Conservation (phyloP, 805 yeast species). For the Myxozyma nipponensis region DNA sequence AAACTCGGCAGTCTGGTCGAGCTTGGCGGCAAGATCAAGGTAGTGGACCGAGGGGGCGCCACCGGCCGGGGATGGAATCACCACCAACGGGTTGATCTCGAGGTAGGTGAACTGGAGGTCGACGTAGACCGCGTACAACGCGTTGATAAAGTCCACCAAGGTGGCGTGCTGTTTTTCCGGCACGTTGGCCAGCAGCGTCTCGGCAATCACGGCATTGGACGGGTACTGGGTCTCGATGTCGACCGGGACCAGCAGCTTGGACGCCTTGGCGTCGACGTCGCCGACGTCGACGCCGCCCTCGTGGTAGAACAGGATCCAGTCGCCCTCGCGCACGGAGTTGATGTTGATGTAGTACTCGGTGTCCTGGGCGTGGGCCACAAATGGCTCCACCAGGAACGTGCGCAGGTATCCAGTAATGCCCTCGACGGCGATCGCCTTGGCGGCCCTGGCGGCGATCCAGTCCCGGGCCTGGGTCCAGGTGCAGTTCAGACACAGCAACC, state of each 20-base stretch:
- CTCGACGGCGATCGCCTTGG: constrained; percentile 41
- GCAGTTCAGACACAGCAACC: constrained; percentile 43
- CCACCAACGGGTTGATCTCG: constrained; percentile 47
- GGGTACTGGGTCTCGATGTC: constrained; percentile 43
- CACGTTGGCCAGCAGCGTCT: constrained; percentile 39
- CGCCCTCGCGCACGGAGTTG: constrained; percentile 48
- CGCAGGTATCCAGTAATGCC: constrained; percentile 40
- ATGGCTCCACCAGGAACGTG: constrained; percentile 46
- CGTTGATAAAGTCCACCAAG: constrained; percentile 44
- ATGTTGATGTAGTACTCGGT: constrained; percentile 48
- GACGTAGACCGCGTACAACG: constrained; percentile 46
- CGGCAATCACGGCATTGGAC: constrained; percentile 37
- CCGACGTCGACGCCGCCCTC: constrained; percentile 50
- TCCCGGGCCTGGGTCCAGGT: constrained; percentile 44
- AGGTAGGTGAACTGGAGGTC: constrained; percentile 47
- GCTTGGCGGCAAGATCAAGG: constrained; percentile 47
- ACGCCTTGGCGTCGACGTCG: constrained; percentile 47
- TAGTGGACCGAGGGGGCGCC: constrained; percentile 46
- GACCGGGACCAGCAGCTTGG: constrained; percentile 43
- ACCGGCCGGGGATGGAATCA: constrained; percentile 40
- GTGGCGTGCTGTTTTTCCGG: constrained; percentile 43
- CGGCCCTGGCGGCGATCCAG: constrained; percentile 46
- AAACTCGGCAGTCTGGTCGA: constrained; percentile 48
- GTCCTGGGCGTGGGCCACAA: constrained; percentile 46
- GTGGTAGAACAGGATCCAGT: constrained; percentile 47